Percentiles rank a stretch among this genome's conserved stretches.
phyloP scores from a whole-genome alignment of 31 red algal genomes.

The Endocladia muricata region DNA sequence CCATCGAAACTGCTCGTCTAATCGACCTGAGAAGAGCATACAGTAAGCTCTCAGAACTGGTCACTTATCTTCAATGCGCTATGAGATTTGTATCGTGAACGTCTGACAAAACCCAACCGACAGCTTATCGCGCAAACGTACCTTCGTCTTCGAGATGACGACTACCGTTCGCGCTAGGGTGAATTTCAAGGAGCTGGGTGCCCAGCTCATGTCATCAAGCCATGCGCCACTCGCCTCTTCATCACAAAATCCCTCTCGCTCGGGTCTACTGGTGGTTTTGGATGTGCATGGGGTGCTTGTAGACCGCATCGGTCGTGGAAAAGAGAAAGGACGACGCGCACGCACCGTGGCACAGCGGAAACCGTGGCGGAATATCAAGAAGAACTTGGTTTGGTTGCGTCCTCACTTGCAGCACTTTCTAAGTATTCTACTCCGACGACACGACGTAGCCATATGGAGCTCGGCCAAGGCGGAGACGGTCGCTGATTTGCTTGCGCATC shows the following conservation, averaged over 20 bases:
- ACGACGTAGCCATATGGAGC: slow-evolving; percentile 57
- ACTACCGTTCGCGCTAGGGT: not conserved
- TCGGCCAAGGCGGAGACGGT: slow-evolving; percentile 30
- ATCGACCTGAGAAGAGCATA: no score
- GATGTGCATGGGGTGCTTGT: slow-evolving; percentile 71
- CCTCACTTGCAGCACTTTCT: slow-evolving; percentile 45
- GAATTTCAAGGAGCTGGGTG: slow-evolving; percentile 28
- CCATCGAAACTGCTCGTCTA: no score
- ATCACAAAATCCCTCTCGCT: not conserved
- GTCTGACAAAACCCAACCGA: not conserved
- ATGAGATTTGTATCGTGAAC: no score
- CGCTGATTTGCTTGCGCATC: slow-evolving; percentile 3
- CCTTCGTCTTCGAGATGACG: not conserved
- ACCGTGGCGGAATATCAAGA: slow-evolving; percentile 15
- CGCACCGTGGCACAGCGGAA: not conserved
- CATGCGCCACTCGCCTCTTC: not conserved
- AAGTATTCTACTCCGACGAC: slow-evolving; percentile 3
- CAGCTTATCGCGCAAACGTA: not conserved
- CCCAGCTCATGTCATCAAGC: slow-evolving; percentile 10
- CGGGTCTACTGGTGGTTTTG: slow-evolving; percentile 37
- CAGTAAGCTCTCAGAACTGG: no score
- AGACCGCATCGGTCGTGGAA: not conserved
- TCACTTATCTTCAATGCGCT: no score
- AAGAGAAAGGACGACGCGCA: not conserved
- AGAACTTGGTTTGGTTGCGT: slow-evolving; percentile 42